A percentile compares a stretch with the other conserved stretches of the same genome.
Conservation (phyloP, 805 yeast genomes). For the Candida mattraensis region DNA sequence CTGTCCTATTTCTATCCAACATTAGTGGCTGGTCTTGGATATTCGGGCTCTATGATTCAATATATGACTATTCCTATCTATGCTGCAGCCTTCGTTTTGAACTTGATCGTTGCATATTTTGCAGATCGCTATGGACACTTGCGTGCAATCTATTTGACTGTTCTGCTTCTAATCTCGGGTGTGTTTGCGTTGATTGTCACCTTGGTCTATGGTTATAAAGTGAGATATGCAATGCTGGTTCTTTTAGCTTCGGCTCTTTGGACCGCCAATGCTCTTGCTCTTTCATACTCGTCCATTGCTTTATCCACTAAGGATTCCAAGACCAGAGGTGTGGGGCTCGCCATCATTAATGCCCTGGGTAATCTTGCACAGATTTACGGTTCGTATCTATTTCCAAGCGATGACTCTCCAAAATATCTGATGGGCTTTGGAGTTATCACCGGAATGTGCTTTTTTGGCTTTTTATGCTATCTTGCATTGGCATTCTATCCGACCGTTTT, state of each 20-base stretch:
- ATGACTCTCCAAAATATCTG: conserved; percentile 46
- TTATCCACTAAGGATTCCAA: conserved; percentile 12
- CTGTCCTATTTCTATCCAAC: conserved; percentile 58
- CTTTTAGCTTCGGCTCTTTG: conserved; percentile 59
- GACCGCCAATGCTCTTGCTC: conserved; percentile 57
- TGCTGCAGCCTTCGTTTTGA: conserved; percentile 40
- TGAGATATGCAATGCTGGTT: conserved; percentile 58
- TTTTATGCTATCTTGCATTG: conserved; percentile 4
- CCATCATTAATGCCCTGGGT: conserved; percentile 52
- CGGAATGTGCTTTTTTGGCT: conserved; percentile 16
- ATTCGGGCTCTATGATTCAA: conserved; percentile 47
- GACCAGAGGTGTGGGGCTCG: conserved; percentile 20
- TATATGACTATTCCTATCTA: conserved; percentile 63
- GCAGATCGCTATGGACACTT: conserved; percentile 58
- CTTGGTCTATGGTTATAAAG: conserved; percentile 23
- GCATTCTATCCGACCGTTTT: conserved; percentile 7
- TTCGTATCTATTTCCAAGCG: conserved; percentile 47
- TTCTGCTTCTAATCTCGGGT: conserved; percentile 51
- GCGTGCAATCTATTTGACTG: conserved; percentile 48
- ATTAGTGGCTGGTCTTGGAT: conserved; percentile 55
- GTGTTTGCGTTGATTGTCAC: conserved; percentile 12
- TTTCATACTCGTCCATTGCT: conserved; percentile 58
- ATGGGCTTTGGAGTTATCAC: conserved; percentile 30
- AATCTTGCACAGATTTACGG: conserved; percentile 60
- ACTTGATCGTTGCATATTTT: conserved; percentile 47